These are phyloP conservation scores for Canna indica DNA, from an alignment of 176 grass and related monocot species.

Conservation along the genomic window DNA sequence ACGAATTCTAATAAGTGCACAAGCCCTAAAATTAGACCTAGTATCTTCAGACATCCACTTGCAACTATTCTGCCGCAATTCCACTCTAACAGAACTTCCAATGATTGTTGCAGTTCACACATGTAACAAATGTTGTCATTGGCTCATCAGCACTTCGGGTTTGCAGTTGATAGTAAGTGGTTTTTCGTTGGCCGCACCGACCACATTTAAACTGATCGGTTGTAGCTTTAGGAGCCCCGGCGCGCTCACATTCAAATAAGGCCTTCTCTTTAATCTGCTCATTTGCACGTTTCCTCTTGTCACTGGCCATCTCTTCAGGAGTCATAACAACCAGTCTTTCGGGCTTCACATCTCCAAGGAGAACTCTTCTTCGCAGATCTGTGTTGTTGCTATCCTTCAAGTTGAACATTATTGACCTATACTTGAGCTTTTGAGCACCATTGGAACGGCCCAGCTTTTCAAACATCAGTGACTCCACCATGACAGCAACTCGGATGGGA, in stretches of 20 bases:
- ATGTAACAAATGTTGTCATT: slow-evolving; percentile 4
- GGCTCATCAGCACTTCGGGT: slow-evolving; percentile 1
- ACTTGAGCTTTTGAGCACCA: slow-evolving; percentile 9
- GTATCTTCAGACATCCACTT: background rate
- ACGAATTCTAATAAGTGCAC: background rate
- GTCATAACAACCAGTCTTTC: slow-evolving; percentile 1
- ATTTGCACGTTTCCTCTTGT: slow-evolving; percentile 4
- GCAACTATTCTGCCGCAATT: background rate
- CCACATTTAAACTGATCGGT: slow-evolving; percentile 3
- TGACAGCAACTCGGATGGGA: slow-evolving; percentile 10
- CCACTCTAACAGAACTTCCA: slow-evolving; percentile 6
- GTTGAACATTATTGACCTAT: slow-evolving; percentile 8
- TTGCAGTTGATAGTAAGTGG: background rate
- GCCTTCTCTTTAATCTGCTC: slow-evolving; percentile 9
- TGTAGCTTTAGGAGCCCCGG: background rate
- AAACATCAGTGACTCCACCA: slow-evolving; percentile 2
- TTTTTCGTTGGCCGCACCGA: background rate
- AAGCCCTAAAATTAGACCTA: too few species aligned
- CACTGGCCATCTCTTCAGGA: slow-evolving; percentile 2
- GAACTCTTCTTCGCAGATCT: slow-evolving; percentile 4
- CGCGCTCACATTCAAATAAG: background rate
- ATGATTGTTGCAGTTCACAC: slow-evolving; percentile 9
- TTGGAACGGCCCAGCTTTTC: slow-evolving; percentile 4
- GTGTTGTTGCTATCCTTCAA: slow-evolving; percentile 1
- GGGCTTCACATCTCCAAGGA: slow-evolving; percentile 2